Conservation (phyloP, 345 rosid species). For the Eucalyptus cloeziana region DNA sequence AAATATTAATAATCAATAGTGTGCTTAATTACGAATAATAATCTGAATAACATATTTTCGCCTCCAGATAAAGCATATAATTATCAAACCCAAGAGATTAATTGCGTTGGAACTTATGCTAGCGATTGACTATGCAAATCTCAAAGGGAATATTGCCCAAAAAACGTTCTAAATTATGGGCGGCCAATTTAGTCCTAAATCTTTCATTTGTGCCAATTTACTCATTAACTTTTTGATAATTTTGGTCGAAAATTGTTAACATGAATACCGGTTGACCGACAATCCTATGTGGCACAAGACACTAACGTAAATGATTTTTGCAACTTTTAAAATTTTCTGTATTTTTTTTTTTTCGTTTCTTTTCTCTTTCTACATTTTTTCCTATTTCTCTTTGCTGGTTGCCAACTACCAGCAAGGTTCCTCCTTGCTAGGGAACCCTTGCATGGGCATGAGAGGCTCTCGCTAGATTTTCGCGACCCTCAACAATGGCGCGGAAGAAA, state of each 20-base stretch:
- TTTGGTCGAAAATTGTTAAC: background rate
- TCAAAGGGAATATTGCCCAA: background rate
- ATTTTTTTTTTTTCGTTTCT: background rate
- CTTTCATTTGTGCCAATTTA: background rate
- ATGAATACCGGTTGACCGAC: rapidly evolving
- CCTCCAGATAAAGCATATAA: background rate
- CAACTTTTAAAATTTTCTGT: background rate
- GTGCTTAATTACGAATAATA: background rate
- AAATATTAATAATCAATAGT: background rate
- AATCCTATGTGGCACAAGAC: background rate
- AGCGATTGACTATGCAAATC: background rate
- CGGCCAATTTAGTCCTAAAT: background rate
- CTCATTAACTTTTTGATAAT: background rate
- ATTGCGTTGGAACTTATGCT: background rate
- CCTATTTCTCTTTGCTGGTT: background rate
- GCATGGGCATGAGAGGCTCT: background rate
- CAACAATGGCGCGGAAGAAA: background rate
- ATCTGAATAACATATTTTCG: background rate
- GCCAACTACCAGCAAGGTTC: background rate
- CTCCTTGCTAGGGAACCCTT: background rate
- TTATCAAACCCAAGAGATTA: no score
- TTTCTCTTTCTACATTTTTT: background rate
- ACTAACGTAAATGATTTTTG: background rate
- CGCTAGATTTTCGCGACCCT: background rate
- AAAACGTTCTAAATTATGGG: background rate